Conservation (phyloP, 164 flowering plant genomes). For the Magnolia sinica region DNA sequence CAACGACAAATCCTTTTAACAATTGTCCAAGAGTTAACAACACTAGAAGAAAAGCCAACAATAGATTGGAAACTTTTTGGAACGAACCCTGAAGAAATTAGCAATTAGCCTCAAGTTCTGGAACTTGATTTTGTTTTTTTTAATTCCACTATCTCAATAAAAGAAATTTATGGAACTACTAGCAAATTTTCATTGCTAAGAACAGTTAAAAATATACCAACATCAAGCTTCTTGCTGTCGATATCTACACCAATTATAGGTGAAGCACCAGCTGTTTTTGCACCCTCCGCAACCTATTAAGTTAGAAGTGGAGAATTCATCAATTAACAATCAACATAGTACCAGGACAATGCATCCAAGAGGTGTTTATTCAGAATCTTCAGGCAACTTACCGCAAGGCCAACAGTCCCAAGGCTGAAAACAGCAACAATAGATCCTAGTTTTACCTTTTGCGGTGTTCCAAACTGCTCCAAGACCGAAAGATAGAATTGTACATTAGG, state of each 20-base stretch:
- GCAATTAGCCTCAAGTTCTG: too few species aligned
- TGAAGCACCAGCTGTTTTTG: conserved; percentile 97
- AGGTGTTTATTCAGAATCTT: background rate
- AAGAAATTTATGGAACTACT: too few species aligned
- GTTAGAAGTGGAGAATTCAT: background rate
- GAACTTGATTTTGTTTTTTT: too few species aligned
- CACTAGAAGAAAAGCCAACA: too few species aligned
- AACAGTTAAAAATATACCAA: conserved; percentile 34
- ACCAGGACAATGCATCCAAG: conserved; percentile 3
- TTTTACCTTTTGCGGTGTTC: conserved; percentile 98
- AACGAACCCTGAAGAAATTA: too few species aligned
- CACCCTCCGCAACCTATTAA: conserved; percentile 92
- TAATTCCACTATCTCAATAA: too few species aligned
- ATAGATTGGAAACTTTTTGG: too few species aligned
- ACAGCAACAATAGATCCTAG: conserved; percentile 91
- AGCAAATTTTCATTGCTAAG: too few species aligned
- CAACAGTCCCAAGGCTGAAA: conserved; percentile 98
- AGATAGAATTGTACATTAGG: conserved; percentile 7
- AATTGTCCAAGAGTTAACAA: too few species aligned
- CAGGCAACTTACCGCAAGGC: conserved; percentile 80
- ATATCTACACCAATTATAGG: conserved; percentile 92
- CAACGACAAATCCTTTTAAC: too few species aligned
- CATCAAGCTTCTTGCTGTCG: conserved; percentile 79
- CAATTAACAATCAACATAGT: conserved; percentile 5
- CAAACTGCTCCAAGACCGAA: conserved; percentile 97